Conservation (phyloP, 257 asterid genomes). For the Ophiorrhiza pumila region DNA sequence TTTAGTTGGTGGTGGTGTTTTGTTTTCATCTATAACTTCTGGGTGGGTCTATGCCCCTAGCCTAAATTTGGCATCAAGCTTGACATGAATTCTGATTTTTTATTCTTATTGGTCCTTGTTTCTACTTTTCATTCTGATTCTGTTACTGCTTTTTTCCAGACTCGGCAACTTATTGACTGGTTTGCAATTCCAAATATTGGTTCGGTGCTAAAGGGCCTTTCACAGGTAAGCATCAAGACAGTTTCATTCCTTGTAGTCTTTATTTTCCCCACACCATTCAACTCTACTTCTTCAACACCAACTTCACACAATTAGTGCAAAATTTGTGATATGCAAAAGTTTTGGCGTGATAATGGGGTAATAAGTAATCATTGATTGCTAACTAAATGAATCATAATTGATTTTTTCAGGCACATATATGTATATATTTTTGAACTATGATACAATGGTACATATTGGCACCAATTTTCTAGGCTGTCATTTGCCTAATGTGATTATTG, state of each 20-base stretch:
- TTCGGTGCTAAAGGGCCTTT: conserved; percentile 86
- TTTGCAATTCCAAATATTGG: conserved; percentile 93
- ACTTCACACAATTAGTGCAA: neutral
- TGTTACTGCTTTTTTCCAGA: conserved; percentile 47
- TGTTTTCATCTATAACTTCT: neutral
- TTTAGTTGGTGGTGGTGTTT: neutral
- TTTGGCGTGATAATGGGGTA: neutral
- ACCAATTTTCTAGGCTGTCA: neutral
- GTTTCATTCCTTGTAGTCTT: neutral
- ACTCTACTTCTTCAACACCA: neutral
- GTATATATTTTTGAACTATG: too few relatives aligned
- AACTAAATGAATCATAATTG: neutral
- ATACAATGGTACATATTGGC: neutral
- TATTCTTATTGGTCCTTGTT: conserved; percentile 6
- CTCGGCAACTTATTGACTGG: conserved; percentile 95
- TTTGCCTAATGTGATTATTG: neutral
- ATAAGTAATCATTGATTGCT: neutral
- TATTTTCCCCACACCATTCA: neutral
- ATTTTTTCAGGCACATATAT: neutral
- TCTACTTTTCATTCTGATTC: conserved; percentile 18
- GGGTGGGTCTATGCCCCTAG: neutral
- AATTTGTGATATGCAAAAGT: neutral
- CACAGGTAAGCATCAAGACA: conserved; percentile 54
- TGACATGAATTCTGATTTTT: too few relatives aligned
- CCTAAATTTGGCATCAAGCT: conserved; percentile 2